phyloP scores from a whole-genome alignment of 805 yeast species.

The Spathaspora hagerdaliae region DNA sequence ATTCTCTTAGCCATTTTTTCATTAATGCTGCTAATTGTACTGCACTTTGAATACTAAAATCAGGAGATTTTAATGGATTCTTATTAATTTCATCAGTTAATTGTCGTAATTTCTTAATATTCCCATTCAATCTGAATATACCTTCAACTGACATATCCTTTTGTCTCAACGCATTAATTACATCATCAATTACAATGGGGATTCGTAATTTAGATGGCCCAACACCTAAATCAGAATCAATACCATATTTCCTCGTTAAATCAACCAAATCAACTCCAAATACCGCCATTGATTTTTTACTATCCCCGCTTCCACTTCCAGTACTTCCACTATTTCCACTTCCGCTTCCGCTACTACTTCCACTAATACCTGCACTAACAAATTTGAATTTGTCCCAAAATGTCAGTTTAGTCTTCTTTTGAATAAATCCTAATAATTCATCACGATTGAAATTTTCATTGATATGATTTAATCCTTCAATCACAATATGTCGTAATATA shows the following conservation, averaged over 20 bases:
- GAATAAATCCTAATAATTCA: slow-evolving; percentile 38
- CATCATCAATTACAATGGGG: slow-evolving; percentile 84
- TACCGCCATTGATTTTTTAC: slow-evolving; percentile 37
- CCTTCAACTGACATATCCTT: slow-evolving; percentile 97
- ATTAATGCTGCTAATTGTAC: slow-evolving; percentile 90
- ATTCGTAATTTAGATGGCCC: slow-evolving; percentile 77
- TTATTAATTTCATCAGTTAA: slow-evolving; percentile 70
- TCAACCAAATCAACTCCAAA: slow-evolving; percentile 76
- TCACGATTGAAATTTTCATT: slow-evolving; percentile 22
- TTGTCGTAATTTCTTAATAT: slow-evolving; percentile 75
- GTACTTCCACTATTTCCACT: slow-evolving; percentile 7
- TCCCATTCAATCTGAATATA: slow-evolving; percentile 93
- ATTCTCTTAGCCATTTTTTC: slow-evolving; percentile 85
- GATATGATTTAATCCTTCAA: slow-evolving; percentile 43
- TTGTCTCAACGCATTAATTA: slow-evolving; percentile 75
- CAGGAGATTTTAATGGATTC: slow-evolving; percentile 67
- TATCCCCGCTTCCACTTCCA: slow-evolving; percentile 9
- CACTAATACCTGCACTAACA: neutral
- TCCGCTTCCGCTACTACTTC: slow-evolving; percentile 14
- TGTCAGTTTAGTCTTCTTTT: slow-evolving; percentile 38
- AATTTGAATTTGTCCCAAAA: slow-evolving; percentile 54
- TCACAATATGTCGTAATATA: slow-evolving; percentile 56
- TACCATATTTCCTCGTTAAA: slow-evolving; percentile 69
- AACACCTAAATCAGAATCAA: slow-evolving; percentile 78
- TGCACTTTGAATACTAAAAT: slow-evolving; percentile 70